Percentiles rank a stretch among this genome's conserved stretches.
phyloP scores from a whole-genome alignment of 2,329 filamentous ascomycete species.

The Hypoxylon sp. region DNA sequence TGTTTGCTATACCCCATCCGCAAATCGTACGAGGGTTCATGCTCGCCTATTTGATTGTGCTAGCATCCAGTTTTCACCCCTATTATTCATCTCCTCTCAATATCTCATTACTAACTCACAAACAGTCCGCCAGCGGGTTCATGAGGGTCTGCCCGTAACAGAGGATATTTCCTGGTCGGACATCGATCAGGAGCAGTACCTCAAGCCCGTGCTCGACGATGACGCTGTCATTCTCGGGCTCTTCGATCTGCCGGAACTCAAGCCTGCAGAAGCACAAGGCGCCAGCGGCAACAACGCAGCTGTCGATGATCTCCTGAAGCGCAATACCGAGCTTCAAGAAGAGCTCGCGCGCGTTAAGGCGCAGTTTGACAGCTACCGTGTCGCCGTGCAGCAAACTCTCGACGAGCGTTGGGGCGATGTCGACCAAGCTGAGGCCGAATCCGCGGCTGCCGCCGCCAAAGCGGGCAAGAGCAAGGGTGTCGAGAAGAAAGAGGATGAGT shows the following conservation, averaged over 20 bases:
- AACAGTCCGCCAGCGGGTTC: constrained; percentile 64
- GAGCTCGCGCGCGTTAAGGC: constrained; percentile 71
- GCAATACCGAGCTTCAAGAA: constrained; percentile 71
- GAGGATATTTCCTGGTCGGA: constrained; percentile 71
- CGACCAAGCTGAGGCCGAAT: constrained; percentile 58
- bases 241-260: constrained; percentile 77
- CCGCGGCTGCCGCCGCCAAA: constrained; percentile 47
- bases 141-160: constrained; percentile 63
- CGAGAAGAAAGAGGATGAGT: constrained; percentile 57
- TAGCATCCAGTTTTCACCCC: not conserved
- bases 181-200: constrained; percentile 83
- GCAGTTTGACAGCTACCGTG: constrained; percentile 76
- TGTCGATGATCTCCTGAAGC: constrained; percentile 60
- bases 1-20: not conserved
- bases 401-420: constrained; percentile 75
- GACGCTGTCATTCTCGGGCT: constrained; percentile 90
- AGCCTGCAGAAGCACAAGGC: constrained; percentile 50
- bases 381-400: constrained; percentile 76
- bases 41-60: not conserved
- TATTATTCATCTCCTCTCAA: not conserved
- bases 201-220: constrained; percentile 88
- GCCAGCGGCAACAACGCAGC: constrained; percentile 51
- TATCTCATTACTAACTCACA: constrained; percentile 32
- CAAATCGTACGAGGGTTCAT: not conserved
- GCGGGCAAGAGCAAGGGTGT: constrained; percentile 51